phyloP scores from a whole-genome alignment of 1,284 basidiomycete species.

The Leccinum huronense region DNA sequence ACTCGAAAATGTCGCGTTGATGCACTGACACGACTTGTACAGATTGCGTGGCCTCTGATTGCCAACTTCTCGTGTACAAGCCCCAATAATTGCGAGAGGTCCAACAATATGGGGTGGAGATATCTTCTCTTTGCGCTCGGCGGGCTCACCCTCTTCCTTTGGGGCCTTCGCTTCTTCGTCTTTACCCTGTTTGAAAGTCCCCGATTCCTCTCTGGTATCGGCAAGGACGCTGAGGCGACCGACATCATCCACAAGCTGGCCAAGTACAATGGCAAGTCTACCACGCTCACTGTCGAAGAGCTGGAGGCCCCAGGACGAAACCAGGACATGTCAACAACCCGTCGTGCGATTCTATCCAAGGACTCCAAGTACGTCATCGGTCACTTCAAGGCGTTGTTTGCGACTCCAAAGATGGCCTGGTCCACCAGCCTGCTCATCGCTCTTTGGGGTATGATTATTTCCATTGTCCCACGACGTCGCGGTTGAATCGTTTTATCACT shows the following conservation, averaged over 20 bases:
- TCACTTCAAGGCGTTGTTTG: conserved; percentile 56
- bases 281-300: conserved; percentile 42
- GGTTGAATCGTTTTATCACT: neutral
- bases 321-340: neutral
- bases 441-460: conserved; percentile 48
- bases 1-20: conserved; percentile 10
- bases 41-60: conserved; percentile 53
- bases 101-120: conserved; percentile 60
- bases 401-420: conserved; percentile 54
- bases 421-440: conserved; percentile 54
- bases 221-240: conserved; percentile 62
- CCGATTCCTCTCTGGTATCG: conserved; percentile 59
- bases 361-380: conserved; percentile 38
- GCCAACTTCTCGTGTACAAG: conserved; percentile 46
- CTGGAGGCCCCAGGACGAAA: conserved; percentile 31
- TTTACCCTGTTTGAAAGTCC: conserved; percentile 65
- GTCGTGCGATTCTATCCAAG: conserved; percentile 34
- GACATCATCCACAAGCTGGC: conserved; percentile 60
- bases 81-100: conserved; percentile 38
- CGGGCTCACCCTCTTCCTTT: conserved; percentile 52
- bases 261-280: conserved; percentile 50
- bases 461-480: neutral
- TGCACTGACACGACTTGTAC: neutral
- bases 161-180: conserved; percentile 56
- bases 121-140: conserved; percentile 46